Evolutionary conservation across 179 eudicot genomes (phyloP), one percentile per base, ranked within the genome.

Genomic region (Silene noctiflora): DNA sequence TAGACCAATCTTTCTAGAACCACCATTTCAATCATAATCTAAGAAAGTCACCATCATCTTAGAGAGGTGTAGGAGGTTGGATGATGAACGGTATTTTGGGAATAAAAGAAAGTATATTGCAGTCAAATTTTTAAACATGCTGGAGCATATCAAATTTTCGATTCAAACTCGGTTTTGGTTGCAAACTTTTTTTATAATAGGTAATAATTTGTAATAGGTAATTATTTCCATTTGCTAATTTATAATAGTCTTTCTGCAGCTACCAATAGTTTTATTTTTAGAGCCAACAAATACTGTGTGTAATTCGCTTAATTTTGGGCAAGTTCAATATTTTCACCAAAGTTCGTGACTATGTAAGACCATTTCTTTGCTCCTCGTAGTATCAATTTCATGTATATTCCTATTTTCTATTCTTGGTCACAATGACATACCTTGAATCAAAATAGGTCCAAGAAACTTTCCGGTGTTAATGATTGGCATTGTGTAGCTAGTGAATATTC

Each of bases 361-460:
- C 20, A 65, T 29, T 65, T 39, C 4, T 27, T 29, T 29, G 20
- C 20, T 14, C 42, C 71, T 33, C n/a, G 9, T 17, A 31, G 46
- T 22, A 64, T 64, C 68, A 10, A 3, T 64, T 64, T 13, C 68
- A 13, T 64, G 68, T 24, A 27, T 27, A 35, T 13, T 62, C 33
- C 2, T 13, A 9, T 62, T 25, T 14, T 62, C 25, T 25, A 13
- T 25, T 27, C 68, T 16, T 25, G 16, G 35, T 25, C 68, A 24
- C 68, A 64, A 64, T 64, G 68, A 13, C 39, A 16, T 63, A 63
- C 33, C 67, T 63, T 9, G 68, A 16, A 24, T 64, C 35, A 24
- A 16, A 27, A 24, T 27, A 51, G 58, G n/a, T 51, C 58, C 19
- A 51, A 51, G 58, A 51, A 51, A 51, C 19, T 14, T 51, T 51